Percentiles rank a stretch among this genome's conserved stretches.
Evolutionary conservation across 495 filamentous ascomycete species (phyloP).

Genomic region (Bryoglossum gracile): DNA sequence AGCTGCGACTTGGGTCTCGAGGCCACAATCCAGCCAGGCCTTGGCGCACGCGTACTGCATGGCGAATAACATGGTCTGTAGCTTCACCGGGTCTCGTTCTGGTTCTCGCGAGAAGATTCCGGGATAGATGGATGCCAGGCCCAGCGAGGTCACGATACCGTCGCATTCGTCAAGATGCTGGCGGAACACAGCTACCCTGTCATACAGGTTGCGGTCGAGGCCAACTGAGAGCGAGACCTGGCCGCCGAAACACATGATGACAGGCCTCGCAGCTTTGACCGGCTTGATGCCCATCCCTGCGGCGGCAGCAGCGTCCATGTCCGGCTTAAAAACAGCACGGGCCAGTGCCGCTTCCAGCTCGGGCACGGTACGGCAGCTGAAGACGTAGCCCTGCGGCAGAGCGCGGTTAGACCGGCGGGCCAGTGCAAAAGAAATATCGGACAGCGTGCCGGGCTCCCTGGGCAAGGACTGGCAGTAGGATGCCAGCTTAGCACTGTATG

Average conservation of each 20-base stretch:
- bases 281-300: not conserved
- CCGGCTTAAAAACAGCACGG: not conserved
- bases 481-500: not conserved
- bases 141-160: not conserved
- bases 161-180: constrained; percentile 7
- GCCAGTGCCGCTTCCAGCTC: not conserved
- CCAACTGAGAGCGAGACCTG: constrained; percentile 24
- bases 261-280: not conserved
- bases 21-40: constrained; percentile 41
- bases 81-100: constrained; percentile 29
- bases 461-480: not conserved
- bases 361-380: not conserved
- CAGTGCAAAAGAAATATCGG: not conserved
- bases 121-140: constrained; percentile 28
- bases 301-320: not conserved
- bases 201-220: constrained; percentile 6
- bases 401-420: too few species aligned
- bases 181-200: not conserved
- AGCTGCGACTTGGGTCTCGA: constrained; percentile 27
- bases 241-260: constrained; percentile 31
- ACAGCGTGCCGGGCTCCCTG: not conserved
- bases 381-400: too few species aligned
- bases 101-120: constrained; percentile 33
- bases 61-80: constrained; percentile 40
- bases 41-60: constrained; percentile 42